Evolutionary conservation across 257 asterid genomes (phyloP), one percentile per base, ranked within the genome.

Genomic region (Handroanthus guayacan): DNA sequence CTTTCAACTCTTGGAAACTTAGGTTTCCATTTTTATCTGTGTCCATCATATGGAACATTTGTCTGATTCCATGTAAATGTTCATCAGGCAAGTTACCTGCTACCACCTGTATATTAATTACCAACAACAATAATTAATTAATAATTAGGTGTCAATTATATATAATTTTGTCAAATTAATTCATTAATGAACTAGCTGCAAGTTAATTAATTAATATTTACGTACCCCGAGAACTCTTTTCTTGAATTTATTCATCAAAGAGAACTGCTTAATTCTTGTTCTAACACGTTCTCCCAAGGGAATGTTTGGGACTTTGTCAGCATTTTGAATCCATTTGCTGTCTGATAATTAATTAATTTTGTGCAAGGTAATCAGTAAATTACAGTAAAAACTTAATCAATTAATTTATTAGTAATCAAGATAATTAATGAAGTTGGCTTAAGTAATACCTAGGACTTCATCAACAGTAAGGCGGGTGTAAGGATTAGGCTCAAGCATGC

Each of bases 221-320:
- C 95, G 87, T 81, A 92, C 98, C 64, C 93, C 76, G 2, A 93
- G 88, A 75, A 93, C 98, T 84, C 78, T 91, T 80, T 86, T 93
- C 91, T 93, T 93, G 92, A 93, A 93, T 72, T 89, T 91, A 48
- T 88, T 93, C 97, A 93, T 93, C 92, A 91, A 81, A 0, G 98
- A 85, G 79, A 93, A 93, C 78, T 93, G 98, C 78, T 88, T 93
- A 36, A 93, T 93, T 77, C 89, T 93, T 39, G 89, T 61, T 54
- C 92, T 77, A 5, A 93, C 98, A 0, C 88, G 79, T 78, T 91
- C 97, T 47, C 98, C 97, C 85, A 93, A 58, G 10, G 86, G 87
- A 72, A 86, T 74, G 68, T 86, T 87, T 13, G 98, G 81, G 3
- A 88, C 93, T 37, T 81, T 81, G 48, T 93, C 86, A 4, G 93